A percentile compares a stretch with the other conserved stretches of the same genome.
These are phyloP conservation scores for Aegilops longissima DNA, from an alignment of 176 grass and related monocot genomes.

Conservation along the genomic window DNA sequence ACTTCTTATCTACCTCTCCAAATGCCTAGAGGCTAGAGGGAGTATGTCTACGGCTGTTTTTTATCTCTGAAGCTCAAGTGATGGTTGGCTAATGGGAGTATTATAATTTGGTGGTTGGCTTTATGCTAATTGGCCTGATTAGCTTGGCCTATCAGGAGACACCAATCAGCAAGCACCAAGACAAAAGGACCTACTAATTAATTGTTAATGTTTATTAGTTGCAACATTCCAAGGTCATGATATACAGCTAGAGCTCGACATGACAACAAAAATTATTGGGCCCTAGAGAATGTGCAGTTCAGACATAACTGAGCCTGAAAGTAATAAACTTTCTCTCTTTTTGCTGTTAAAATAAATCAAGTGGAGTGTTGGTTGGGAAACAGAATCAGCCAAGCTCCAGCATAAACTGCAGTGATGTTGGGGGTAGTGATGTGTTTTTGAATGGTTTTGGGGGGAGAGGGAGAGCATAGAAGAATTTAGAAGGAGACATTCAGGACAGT, in stretches of 20 bases:
- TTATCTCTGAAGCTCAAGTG: conserved; percentile 24
- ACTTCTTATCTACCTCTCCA: conserved; percentile 38
- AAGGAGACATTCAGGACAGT: conserved; percentile 22
- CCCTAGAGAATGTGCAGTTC: conserved; percentile 29
- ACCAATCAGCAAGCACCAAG: conserved; percentile 41
- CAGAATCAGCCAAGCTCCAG: conserved; percentile 3
- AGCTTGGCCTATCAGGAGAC: conserved; percentile 37
- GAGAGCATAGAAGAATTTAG: conserved; percentile 7
- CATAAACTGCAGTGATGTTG: not conserved
- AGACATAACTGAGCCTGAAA: not conserved
- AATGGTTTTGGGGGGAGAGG: conserved; percentile 38
- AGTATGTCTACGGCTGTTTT: not conserved
- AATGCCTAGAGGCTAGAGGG: conserved; percentile 15
- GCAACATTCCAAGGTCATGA: conserved; percentile 13
- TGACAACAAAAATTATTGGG: not conserved
- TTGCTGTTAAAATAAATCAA: not conserved
- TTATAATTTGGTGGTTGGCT: conserved; percentile 40
- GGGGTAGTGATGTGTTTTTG: conserved; percentile 23
- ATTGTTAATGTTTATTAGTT: conserved; percentile 24
- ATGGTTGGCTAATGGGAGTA: conserved; percentile 43
- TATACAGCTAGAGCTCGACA: conserved; percentile 14
- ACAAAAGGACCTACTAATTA: conserved; percentile 22
- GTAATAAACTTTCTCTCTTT: too few relatives aligned
- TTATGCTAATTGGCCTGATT: conserved; percentile 35
- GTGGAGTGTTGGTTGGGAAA: conserved; percentile 5